Evolutionary conservation across 805 yeast species (phyloP), one percentile per base, ranked within the genome.

Genomic region (Schizosaccharomyces cryophilus): DNA sequence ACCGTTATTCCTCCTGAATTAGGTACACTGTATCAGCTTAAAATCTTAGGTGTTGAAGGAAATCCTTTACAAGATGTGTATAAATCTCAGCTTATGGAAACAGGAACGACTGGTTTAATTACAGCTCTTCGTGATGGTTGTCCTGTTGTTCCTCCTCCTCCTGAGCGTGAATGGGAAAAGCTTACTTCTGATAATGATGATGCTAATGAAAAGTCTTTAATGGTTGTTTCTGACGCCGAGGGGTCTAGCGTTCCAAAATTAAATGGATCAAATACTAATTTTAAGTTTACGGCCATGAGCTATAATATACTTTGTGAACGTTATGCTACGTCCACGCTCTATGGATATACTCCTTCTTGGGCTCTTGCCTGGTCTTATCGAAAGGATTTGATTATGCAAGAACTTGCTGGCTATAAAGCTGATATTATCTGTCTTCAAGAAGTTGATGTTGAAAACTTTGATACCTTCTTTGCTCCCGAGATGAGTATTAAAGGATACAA

Each of bases 271-370:
- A n/a, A 30, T 58, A 38, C 19, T n/a, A 58, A 24, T 38, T 63
- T 60, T 31, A 68, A 78, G 4, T 88, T 93, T 70, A 84, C 95
- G 0, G 73, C 89, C 58, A 77, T 87, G 78, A 81, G 88, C 47
- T 90, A 88, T 74, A 93, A 93, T 73, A 87, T 94, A 1, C 75
- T 93, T 69, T 93, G 98, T 71, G 97, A 90, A 70, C 93, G 85
- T 70, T 90, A 90, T 73, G 96, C 97, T 2, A 87, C 96, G 3
- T 79, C 93, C 24, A 84, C 82, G 69, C 78, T 90, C 84, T 93
- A 87, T 72, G 90, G 85, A 67, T 90, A 86, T 69, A 88, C 97
- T 0, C 97, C 97, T 26, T 81, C 95, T 1, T 93, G 98, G 97
- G 99, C 97, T 2, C 77, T 93, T 64, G 80, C 82, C 61, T 90